Base-by-base conservation (phyloP, 805 yeast genomes). In the Cyberlindnera misumaiensis region DNA sequence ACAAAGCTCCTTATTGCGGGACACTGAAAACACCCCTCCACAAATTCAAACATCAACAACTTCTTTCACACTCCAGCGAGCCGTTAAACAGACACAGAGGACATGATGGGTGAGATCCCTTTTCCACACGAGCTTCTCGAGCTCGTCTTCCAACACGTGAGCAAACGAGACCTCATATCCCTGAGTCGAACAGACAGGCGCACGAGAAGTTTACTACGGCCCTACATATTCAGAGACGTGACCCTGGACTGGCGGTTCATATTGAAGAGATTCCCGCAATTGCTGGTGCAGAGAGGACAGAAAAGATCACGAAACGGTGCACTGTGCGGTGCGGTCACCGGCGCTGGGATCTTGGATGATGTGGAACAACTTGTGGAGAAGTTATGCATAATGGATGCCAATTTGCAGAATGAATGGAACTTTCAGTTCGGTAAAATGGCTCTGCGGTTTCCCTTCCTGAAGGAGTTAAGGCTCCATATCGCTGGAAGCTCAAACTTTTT, bases 331-430 rank as follows among this genome's bases (percentile, higher is more conserved):
- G 8, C 8, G 24, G 24, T 20, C 24, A 8, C 24, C 8, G 24
- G 24, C 8, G 24, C 8, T 5, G 8, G 8, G 24, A 20, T 20
- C 24, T 8, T 20, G 24, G 24, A 8, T 8, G 24, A 20, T 20
- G 24, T 20, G 24, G 37, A 15, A n/a, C n/a, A 18, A 11, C 43
- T 24, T 34, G 51, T 58, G n/a, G 60, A 56, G 38, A 43, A 37
- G 4, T 32, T 62, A n/a, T 44, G 52, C 24, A 48, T 62, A 17
- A 39, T 51, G 7, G 53, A 59, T 13, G 43, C 52, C 8, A 53
- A 59, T 31, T 42, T 62, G n/a, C 52, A 52, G 17, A 48, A 55
- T 29, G 65, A 62, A 39, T 62, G 66, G 66, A 54, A 57, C 28
- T 60, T 57, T 37, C 56, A 56, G n/a, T 58, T 57, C 33, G 51